These are phyloP conservation scores for Filosporella fistucella DNA, from an alignment of 495 filamentous ascomycete species.

Conservation along the genomic window DNA sequence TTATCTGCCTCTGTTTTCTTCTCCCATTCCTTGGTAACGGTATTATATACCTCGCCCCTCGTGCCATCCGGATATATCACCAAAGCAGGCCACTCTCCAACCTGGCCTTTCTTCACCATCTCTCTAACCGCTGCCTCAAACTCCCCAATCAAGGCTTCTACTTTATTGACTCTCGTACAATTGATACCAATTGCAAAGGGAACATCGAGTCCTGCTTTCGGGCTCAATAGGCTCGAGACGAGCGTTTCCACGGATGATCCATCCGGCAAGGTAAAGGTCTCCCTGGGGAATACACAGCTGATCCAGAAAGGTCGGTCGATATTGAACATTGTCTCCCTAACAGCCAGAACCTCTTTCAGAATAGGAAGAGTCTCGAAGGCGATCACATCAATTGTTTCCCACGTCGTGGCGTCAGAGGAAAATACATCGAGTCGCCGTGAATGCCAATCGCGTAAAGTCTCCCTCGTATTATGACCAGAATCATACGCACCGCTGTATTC, in stretches of 20 bases:
- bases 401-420: conserved; percentile 6
- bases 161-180: conserved; percentile 55
- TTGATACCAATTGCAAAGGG: conserved; percentile 66
- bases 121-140: conserved; percentile 38
- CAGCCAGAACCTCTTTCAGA: conserved; percentile 54
- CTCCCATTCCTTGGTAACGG: conserved; percentile 54
- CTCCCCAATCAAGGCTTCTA: conserved; percentile 38
- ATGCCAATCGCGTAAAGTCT: conserved; percentile 50
- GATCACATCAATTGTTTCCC: conserved; percentile 43
- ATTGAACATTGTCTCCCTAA: conserved; percentile 35
- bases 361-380: conserved; percentile 62
- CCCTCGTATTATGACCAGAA: conserved; percentile 33
- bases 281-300: conserved; percentile 53
- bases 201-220: conserved; percentile 1
- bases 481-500: conserved; percentile 63
- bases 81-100: conserved; percentile 43
- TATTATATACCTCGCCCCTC: conserved; percentile 61
- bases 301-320: conserved; percentile 49
- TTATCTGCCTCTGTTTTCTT: conserved; percentile 23
- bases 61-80: conserved; percentile 69
- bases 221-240: conserved; percentile 25
- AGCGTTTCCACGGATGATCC: conserved; percentile 39
- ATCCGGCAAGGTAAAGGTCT: conserved; percentile 38
- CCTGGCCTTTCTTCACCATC: conserved; percentile 20
- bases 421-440: conserved; percentile 46